phyloP scores from a whole-genome alignment of 768 basidiomycete genomes.

The Coprinopsis sp. region DNA sequence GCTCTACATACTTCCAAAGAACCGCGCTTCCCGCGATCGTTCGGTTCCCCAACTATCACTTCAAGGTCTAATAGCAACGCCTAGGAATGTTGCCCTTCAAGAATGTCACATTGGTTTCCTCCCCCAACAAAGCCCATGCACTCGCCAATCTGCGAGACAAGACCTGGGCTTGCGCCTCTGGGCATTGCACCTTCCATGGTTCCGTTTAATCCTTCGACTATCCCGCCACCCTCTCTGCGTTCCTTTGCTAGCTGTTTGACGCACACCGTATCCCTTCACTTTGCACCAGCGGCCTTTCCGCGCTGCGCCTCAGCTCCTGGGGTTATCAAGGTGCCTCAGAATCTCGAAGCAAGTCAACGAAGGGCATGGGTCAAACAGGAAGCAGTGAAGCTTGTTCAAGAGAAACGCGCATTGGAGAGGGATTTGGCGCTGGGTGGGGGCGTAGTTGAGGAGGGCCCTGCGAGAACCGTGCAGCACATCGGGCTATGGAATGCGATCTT shows the following conservation, averaged over 20 bases:
- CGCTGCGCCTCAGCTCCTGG: conserved; percentile 15
- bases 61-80: too few species aligned
- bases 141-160: not conserved
- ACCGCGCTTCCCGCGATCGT: too few species aligned
- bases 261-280: conserved; percentile 10
- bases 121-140: not conserved
- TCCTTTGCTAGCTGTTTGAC: not conserved
- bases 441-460: conserved; percentile 15
- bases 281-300: conserved; percentile 22
- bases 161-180: not conserved
- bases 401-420: conserved; percentile 3
- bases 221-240: not conserved
- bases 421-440: conserved; percentile 10
- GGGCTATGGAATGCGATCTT: conserved; percentile 20
- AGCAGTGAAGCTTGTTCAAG: not conserved
- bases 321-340: conserved; percentile 15
- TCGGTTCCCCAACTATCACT: too few species aligned
- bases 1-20: too few species aligned
- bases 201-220: not conserved
- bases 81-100: not conserved
- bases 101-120: not conserved
- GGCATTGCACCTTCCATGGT: conserved; percentile 1
- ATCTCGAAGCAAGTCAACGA: conserved; percentile 14
- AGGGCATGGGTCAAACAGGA: conserved; percentile 16
- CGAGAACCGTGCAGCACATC: conserved; percentile 12